Percentiles rank a stretch among this genome's conserved stretches.
Evolutionary conservation across 1,139 yeast species (phyloP).

Genomic region (Geotrichum europaeum): DNA sequence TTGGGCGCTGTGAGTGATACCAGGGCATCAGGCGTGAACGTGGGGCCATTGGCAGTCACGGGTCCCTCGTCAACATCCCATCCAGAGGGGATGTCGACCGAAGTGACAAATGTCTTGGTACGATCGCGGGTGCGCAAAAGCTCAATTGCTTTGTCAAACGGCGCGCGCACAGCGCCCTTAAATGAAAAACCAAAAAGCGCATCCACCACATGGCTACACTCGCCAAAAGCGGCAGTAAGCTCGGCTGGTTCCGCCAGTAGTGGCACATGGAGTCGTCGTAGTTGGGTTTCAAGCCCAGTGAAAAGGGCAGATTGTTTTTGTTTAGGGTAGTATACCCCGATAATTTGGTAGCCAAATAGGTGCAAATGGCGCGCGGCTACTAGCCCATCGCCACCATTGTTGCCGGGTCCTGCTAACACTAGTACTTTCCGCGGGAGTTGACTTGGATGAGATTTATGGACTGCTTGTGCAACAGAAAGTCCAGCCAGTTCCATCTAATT

Average conservation of each 20-base stretch:
- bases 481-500: conserved; percentile 88
- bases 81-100: conserved; percentile 91
- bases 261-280: conserved; percentile 49
- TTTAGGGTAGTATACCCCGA: conserved; percentile 42
- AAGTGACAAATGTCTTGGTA: conserved; percentile 48
- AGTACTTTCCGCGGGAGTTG: conserved; percentile 42
- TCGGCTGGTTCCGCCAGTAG: conserved; percentile 37
- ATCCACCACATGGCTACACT: conserved; percentile 56
- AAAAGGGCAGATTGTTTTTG: conserved; percentile 35
- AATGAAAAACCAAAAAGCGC: conserved; percentile 91
- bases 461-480: conserved; percentile 83
- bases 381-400: conserved; percentile 93
- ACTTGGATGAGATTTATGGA: conserved; percentile 54
- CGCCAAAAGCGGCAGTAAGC: conserved; percentile 24
- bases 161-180: conserved; percentile 78
- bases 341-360: conserved; percentile 71
- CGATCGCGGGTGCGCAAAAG: conserved; percentile 38
- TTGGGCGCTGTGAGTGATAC: conserved; percentile 92
- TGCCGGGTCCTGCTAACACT: conserved; percentile 88
- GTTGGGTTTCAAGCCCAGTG: conserved; percentile 48
- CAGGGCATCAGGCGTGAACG: conserved; percentile 52
- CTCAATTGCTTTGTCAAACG: conserved; percentile 58
- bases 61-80: conserved; percentile 97
- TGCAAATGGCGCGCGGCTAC: conserved; percentile 91
- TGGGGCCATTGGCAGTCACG: conserved; percentile 38